Evolutionary conservation across 331 rosid genomes (phyloP).

Genomic region (Phaseolus coccineus): DNA sequence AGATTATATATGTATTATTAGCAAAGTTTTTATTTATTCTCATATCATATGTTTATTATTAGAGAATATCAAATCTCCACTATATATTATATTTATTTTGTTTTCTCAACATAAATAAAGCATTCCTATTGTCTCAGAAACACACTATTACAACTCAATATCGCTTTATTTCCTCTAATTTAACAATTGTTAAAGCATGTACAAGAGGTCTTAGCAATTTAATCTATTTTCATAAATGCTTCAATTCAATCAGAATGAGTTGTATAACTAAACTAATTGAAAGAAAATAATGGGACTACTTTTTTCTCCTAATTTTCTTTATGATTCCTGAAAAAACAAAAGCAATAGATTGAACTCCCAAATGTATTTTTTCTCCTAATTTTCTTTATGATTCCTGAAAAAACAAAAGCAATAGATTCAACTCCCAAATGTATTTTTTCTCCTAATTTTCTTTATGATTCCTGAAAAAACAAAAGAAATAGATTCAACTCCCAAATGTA

Average conservation of each 20-base stretch:
- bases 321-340: neutral
- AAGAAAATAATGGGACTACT: neutral
- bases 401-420: neutral
- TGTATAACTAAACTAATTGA: neutral
- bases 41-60: too few species aligned
- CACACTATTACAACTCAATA: too few species aligned
- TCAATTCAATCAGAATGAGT: neutral
- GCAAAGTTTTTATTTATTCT: too few species aligned
- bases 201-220: neutral
- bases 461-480: neutral
- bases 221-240: neutral
- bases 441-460: conserved; percentile 4
- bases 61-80: too few species aligned
- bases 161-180: too few species aligned
- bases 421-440: neutral
- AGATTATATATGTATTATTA: too few species aligned
- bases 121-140: too few species aligned
- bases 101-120: too few species aligned
- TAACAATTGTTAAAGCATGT: neutral
- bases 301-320: conserved; percentile 24
- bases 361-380: neutral
- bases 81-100: too few species aligned
- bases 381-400: neutral
- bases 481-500: neutral
- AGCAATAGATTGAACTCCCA: neutral